phyloP scores from a whole-genome alignment of 2,329 filamentous ascomycete genomes.

The Atkinsonella hypoxylon region DNA sequence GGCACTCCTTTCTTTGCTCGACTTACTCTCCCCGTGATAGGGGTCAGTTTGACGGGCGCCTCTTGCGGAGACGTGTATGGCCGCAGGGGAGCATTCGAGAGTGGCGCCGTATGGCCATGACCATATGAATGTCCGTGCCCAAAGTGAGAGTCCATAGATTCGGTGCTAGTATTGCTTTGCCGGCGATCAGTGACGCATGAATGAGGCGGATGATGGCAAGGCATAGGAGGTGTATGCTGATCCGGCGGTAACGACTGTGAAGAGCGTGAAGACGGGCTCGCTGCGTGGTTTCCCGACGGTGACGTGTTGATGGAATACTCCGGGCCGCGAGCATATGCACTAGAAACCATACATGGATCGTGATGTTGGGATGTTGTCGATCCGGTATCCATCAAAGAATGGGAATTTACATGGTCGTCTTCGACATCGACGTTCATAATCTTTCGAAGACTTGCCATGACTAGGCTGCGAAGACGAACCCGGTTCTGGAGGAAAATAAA shows the following conservation, averaged over 20 bases:
- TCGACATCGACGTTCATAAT: slow-evolving; percentile 45
- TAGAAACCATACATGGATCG: slow-evolving; percentile 22
- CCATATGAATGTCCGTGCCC: slow-evolving; percentile 13
- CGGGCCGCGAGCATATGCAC: slow-evolving; percentile 9
- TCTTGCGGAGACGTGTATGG: slow-evolving; percentile 28
- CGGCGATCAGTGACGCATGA: slow-evolving; percentile 18
- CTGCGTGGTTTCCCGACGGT: slow-evolving; percentile 22
- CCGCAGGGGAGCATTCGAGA: slow-evolving; percentile 22
- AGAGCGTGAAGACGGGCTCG: slow-evolving; percentile 20
- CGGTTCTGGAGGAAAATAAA: slow-evolving; percentile 4
- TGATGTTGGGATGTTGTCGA: slow-evolving; percentile 19
- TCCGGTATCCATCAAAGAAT: slow-evolving; percentile 30
- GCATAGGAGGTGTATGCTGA: slow-evolving; percentile 13
- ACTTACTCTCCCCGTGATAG: slow-evolving; percentile 44
- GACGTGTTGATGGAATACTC: slow-evolving; percentile 17
- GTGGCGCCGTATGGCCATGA: slow-evolving; percentile 13
- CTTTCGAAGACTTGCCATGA: slow-evolving; percentile 43
- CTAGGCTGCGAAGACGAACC: slow-evolving; percentile 29
- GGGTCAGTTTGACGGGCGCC: slow-evolving; percentile 37
- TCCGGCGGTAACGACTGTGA: slow-evolving; percentile 15
- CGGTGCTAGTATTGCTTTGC: slow-evolving; percentile 34
- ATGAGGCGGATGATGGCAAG: slow-evolving; percentile 15
- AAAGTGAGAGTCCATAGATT: slow-evolving; percentile 35
- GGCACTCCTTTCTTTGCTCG: slow-evolving; percentile 48
- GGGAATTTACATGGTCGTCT: slow-evolving; percentile 32